Percentiles rank a stretch among this genome's conserved stretches.
Conservation (phyloP, 257 asterid species). For the Solanum chilense region DNA sequence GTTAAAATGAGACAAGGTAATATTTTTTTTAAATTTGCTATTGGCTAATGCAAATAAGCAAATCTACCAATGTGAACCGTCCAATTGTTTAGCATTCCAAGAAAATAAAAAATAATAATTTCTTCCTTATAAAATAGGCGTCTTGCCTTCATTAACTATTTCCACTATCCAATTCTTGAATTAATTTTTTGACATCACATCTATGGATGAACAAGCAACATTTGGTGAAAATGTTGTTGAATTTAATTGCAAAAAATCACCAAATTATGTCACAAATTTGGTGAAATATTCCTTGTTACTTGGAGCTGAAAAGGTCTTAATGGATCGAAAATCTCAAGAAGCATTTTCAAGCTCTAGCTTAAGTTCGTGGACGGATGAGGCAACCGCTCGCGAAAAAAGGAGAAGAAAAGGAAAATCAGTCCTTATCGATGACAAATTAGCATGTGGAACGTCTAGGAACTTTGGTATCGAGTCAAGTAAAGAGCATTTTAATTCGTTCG, state of each 20-base stretch:
- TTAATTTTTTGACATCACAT: conserved; percentile 1
- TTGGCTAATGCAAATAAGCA: background rate
- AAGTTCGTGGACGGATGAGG: background rate
- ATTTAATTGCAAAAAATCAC: background rate
- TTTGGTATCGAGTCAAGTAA: background rate
- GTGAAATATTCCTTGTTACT: conserved; percentile 15
- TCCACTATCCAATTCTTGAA: background rate
- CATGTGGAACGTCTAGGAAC: background rate
- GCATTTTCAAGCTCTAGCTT: background rate
- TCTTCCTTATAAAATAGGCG: conserved; percentile 13
- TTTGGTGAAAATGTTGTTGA: background rate
- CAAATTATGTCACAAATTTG: conserved; percentile 4
- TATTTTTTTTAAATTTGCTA: background rate
- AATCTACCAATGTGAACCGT: background rate
- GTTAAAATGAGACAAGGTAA: background rate
- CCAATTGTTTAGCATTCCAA: conserved; percentile 33
- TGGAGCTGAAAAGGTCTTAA: conserved; percentile 41
- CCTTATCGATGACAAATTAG: background rate
- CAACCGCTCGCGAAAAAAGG: background rate
- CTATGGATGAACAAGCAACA: conserved; percentile 29
- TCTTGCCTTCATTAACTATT: background rate
- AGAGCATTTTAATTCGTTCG: conserved; percentile 1
- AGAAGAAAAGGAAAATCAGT: background rate
- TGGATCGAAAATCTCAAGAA: conserved; percentile 20
- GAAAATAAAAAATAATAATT: background rate